Evolutionary conservation across 2,329 filamentous ascomycete genomes (phyloP), one percentile per base, ranked within the genome.

Genomic region (Colletotrichum camelliae): DNA sequence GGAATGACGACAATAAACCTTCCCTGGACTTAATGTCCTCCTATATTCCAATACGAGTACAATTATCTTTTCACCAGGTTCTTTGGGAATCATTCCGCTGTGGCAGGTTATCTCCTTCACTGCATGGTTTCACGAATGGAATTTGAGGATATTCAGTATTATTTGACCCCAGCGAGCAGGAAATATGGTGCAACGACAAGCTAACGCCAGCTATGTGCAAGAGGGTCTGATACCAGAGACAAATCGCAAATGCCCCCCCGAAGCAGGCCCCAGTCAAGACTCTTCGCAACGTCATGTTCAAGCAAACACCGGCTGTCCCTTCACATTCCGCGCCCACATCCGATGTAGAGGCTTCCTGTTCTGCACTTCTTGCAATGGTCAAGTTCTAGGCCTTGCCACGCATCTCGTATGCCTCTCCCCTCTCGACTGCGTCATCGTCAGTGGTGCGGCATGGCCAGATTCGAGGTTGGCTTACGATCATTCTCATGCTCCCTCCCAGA

Each of bases 391-490:
- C 18, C 27, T 64, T 43, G 39, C 37, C 58, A 12, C 21, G 57
- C 73, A 75, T 73, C 18, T 75, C 73, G n/a, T 72, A 43, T 7
- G 18, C 43, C 33, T 75, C 61, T 21, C 61, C 55, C 29, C 70
- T 73, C 21, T 69, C 73, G 16, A 64, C 70, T 65, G 27, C 7
- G 18, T 3, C 33, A 2, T 4, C 2, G 58, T 75, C 27, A 75
- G 70, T 21, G 18, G 18, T 16, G 15, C 27, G 7, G 3, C 29
- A 18, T 2, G 2, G 6, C 6, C 27, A 13, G 31, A 31, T 27
- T 7, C 4, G 18, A 18, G 24, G 35, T 24, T 9, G 43, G 18
- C 70, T 65, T 31, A 73, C 73, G 57, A 16, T 73, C 58, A 24
- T 27, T 21, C 12, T 73, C 64, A 29, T 75, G 61, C 12, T 35